These are phyloP conservation scores for Viola pubescens DNA, from an alignment of 441 rosid genomes.

Conservation along the genomic window DNA sequence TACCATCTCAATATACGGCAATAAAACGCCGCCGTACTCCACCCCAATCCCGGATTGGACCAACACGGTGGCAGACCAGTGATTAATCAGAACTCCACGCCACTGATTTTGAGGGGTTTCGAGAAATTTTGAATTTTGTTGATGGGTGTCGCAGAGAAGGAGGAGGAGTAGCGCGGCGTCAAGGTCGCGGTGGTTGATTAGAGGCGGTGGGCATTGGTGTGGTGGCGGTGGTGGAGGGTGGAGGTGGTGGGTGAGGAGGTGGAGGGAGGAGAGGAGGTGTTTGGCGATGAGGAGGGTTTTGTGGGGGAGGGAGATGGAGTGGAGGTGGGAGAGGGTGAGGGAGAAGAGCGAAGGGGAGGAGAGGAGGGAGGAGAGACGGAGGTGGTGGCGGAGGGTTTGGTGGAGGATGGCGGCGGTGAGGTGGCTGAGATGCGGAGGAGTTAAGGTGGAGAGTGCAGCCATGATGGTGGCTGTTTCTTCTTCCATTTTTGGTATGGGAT, in stretches of 20 bases:
- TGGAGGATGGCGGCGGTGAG: slow-evolving; percentile 46
- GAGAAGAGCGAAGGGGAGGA: slow-evolving; percentile 70
- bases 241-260: slow-evolving; percentile 62
- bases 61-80: slow-evolving; percentile 27
- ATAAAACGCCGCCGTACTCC: slow-evolving; percentile 48
- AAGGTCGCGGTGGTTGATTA: slow-evolving; percentile 60
- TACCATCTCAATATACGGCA: slow-evolving; percentile 56
- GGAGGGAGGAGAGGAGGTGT: slow-evolving; percentile 60
- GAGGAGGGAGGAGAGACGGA: slow-evolving; percentile 57
- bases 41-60: slow-evolving; percentile 36
- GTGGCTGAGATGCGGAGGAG: slow-evolving; percentile 36
- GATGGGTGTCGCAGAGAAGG: slow-evolving; percentile 70
- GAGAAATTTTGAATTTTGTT: slow-evolving; percentile 44
- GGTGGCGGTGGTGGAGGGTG: slow-evolving; percentile 50
- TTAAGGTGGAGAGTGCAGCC: slow-evolving; percentile 54
- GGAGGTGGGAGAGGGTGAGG: slow-evolving; percentile 68
- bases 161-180: slow-evolving; percentile 70
- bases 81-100: slow-evolving; percentile 34
- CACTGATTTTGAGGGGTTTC: slow-evolving; percentile 41
- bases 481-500: slow-evolving; percentile 34
- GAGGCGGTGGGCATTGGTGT: slow-evolving; percentile 31
- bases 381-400: slow-evolving; percentile 39
- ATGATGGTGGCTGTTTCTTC: slow-evolving; percentile 41
- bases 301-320: slow-evolving; percentile 48
- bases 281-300: slow-evolving; percentile 66